Evolutionary conservation across 768 basidiomycete species (phyloP).

Genomic region (Lentinula detonsa): DNA sequence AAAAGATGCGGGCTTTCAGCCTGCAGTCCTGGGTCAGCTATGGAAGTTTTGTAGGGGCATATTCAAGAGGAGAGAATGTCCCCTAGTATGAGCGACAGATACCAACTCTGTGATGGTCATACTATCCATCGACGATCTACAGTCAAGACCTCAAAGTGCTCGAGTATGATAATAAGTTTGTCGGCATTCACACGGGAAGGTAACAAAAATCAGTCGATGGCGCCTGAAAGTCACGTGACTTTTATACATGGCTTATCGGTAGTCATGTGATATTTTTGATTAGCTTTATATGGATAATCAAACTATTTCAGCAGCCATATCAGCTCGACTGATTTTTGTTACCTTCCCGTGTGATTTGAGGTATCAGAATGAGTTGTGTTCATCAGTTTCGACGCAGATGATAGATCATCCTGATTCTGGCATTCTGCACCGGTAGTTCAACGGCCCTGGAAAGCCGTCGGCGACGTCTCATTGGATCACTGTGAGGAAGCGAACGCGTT

Average conservation of each 20-base stretch:
- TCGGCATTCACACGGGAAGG: slow-evolving; percentile 24
- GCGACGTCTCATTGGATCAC: slow-evolving; percentile 41
- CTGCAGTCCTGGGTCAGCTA: too few relatives aligned
- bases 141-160: slow-evolving; percentile 23
- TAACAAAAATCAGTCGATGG: too few relatives aligned
- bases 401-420: slow-evolving; percentile 26
- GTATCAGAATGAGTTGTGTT: slow-evolving; percentile 34
- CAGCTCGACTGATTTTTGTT: too few relatives aligned
- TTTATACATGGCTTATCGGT: too few relatives aligned
- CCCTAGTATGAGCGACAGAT: background rate
- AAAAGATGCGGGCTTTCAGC: too few relatives aligned
- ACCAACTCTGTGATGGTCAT: background rate
- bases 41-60: too few relatives aligned
- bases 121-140: slow-evolving; percentile 19
- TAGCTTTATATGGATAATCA: too few relatives aligned
- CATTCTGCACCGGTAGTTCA: slow-evolving; percentile 36
- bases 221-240: too few relatives aligned
- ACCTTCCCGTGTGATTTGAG: too few relatives aligned
- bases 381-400: slow-evolving; percentile 60
- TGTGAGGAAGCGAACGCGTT: slow-evolving; percentile 22
- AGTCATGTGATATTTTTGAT: too few relatives aligned
- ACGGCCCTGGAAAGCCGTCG: slow-evolving; percentile 50
- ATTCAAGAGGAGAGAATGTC: too few relatives aligned
- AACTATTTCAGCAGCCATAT: too few relatives aligned
- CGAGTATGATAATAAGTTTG: slow-evolving; percentile 25